Evolutionary conservation across 2,329 filamentous ascomycete genomes (phyloP), one percentile per base, ranked within the genome.

Genomic region (Bertia moriformis): DNA sequence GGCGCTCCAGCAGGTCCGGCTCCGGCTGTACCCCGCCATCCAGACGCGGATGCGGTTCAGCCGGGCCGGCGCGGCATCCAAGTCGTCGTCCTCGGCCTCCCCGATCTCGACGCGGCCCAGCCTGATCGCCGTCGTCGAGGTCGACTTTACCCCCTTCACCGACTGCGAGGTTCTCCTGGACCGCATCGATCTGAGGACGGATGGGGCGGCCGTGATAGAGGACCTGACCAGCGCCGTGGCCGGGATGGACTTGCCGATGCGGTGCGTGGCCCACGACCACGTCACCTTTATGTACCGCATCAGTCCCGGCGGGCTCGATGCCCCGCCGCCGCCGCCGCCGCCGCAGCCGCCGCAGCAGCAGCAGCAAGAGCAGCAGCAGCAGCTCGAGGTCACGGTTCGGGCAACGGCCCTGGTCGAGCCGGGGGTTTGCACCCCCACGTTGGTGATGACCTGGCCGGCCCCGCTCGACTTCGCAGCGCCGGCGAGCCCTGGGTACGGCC

Each of bases 21-120:
- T 84, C 37, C 72, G 69, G 42, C 69, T 84, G 27, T 71, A 73
- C 39, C 81, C 83, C 5, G 73, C 78, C 3, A 63, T 86, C 10
- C 82, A 86, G 52, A 79, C 81, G 38, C 71, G 82, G 32, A 72
- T 88, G 41, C 69, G 80, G 37, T 86, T 86, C 53, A 77, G 80
- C 3, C 69, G 76, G 43, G 72, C 67, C 47, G 66, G 66, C 1
- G 61, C 64, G 5, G 73, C 76, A 3, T 61, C 73, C 7, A 73
- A 69, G 42, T 56, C 73, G 3, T 68, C 75, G 14, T 62, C 85
- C 12, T 27, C 22, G 7, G n/a, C n/a, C n/a, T n/a, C n/a, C n/a
- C n/a, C n/a, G n/a, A n/a, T n/a, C n/a, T n/a, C n/a, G n/a, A n/a
- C n/a, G n/a, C n/a, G n/a, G n/a, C n/a, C n/a, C n/a, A n/a, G 22